phyloP scores from a whole-genome alignment of 2,329 filamentous ascomycete genomes.

The Penicillium sp. region DNA sequence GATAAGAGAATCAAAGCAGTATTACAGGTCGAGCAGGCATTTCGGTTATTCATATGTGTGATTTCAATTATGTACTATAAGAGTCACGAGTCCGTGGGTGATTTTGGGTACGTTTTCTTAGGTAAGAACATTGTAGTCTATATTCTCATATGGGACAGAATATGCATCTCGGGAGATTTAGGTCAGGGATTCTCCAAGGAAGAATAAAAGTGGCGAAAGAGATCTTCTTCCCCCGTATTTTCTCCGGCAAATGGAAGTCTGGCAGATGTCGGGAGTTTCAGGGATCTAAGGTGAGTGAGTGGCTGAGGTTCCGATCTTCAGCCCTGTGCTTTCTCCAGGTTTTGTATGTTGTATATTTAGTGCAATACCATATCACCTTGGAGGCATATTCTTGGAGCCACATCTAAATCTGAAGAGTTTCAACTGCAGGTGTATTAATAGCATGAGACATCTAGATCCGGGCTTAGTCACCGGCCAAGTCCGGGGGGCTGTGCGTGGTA shows the following conservation, averaged over 20 bases:
- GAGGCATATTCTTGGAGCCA: neutral
- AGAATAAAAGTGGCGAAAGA: constrained; percentile 16
- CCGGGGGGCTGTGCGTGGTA: constrained; percentile 4
- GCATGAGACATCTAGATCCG: constrained; percentile 7
- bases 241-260: constrained; percentile 20
- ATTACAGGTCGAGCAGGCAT: constrained; percentile 9
- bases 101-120: neutral
- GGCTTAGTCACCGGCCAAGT: constrained; percentile 7
- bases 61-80: constrained; percentile 7
- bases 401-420: neutral
- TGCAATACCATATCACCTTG: neutral
- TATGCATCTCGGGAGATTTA: constrained; percentile 2
- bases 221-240: constrained; percentile 19
- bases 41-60: constrained; percentile 6
- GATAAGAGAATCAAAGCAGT: constrained; percentile 10
- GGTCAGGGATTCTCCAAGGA: constrained; percentile 14
- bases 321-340: constrained; percentile 17
- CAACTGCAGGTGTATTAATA: constrained; percentile 11
- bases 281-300: constrained; percentile 20
- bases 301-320: constrained; percentile 18
- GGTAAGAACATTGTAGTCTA: neutral
- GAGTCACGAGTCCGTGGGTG: neutral
- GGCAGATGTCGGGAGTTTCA: constrained; percentile 27
- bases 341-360: neutral
- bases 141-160: neutral